Evolutionary conservation across 1,284 basidiomycete species (phyloP).

Genomic region (Pterula multifida): DNA sequence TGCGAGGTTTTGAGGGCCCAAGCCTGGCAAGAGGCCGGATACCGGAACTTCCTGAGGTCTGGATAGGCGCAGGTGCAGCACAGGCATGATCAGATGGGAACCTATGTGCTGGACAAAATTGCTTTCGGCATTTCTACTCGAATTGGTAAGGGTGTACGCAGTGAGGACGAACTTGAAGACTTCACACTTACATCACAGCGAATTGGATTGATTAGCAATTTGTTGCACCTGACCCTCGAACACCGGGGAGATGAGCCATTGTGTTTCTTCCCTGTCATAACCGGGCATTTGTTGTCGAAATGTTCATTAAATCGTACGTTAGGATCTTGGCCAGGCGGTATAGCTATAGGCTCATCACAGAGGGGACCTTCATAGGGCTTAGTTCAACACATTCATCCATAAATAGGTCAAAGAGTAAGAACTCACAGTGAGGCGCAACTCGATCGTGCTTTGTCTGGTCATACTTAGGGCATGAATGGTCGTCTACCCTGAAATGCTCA

Average conservation of each 20-base stretch:
- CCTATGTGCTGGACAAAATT: slow-evolving; percentile 64
- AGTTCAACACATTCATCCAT: slow-evolving; percentile 2
- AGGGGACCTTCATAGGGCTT: slow-evolving; percentile 40
- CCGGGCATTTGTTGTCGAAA: slow-evolving; percentile 49
- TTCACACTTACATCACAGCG: slow-evolving; percentile 46
- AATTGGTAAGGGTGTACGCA: neutral
- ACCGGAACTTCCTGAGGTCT: slow-evolving; percentile 2
- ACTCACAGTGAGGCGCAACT: slow-evolving; percentile 60
- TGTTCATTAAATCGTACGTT: slow-evolving; percentile 68
- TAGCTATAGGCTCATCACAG: slow-evolving; percentile 58
- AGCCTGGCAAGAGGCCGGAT: slow-evolving; percentile 8
- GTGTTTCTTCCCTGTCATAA: slow-evolving; percentile 46
- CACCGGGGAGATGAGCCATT: slow-evolving; percentile 39
- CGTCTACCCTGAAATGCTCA: slow-evolving; percentile 58
- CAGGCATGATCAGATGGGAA: slow-evolving; percentile 61
- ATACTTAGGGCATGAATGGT: slow-evolving; percentile 56
- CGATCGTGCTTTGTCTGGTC: slow-evolving; percentile 59
- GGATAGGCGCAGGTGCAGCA: slow-evolving; percentile 13
- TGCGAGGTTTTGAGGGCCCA: slow-evolving; percentile 20
- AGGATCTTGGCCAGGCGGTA: slow-evolving; percentile 62
- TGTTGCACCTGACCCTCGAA: slow-evolving; percentile 49
- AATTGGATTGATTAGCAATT: slow-evolving; percentile 63
- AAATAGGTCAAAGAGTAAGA: slow-evolving; percentile 1
- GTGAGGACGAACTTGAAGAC: neutral
- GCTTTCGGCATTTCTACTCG: slow-evolving; percentile 47